Percentiles rank a stretch among this genome's conserved stretches.
Conservation (phyloP, 2,329 filamentous ascomycete species). For the Balansia obtecta region DNA sequence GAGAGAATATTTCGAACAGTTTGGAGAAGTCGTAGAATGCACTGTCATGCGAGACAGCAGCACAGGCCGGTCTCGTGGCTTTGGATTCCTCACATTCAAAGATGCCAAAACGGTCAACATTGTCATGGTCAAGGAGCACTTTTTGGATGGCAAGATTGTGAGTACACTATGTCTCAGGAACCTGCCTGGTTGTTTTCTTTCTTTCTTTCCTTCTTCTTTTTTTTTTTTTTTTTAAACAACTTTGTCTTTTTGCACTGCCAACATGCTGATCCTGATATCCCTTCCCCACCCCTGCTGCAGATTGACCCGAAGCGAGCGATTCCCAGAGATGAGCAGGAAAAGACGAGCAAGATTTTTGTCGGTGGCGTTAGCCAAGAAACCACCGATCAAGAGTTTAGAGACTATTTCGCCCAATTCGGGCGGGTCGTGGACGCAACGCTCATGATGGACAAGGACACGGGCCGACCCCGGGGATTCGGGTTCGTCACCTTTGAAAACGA, state of each 20-base stretch:
- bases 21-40: constrained; percentile 93
- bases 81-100: constrained; percentile 95
- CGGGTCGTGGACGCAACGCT: constrained; percentile 93
- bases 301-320: constrained; percentile 98
- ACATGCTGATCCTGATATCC: neutral
- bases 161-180: constrained; percentile 20
- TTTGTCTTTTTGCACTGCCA: too few relatives aligned
- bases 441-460: constrained; percentile 99
- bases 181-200: too few relatives aligned
- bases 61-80: constrained; percentile 85
- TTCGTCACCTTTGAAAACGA: constrained; percentile 98
- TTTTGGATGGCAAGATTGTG: constrained; percentile 96
- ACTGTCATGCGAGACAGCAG: constrained; percentile 98
- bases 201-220: too few relatives aligned
- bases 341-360: constrained; percentile 97
- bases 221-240: too few relatives aligned
- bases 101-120: constrained; percentile 97
- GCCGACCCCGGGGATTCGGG: constrained; percentile 88
- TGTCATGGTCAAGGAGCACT: constrained; percentile 99
- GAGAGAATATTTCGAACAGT: constrained; percentile 93
- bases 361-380: constrained; percentile 96
- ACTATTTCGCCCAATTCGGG: constrained; percentile 94
- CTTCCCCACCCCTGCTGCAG: constrained; percentile 30
- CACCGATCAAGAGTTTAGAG: constrained; percentile 88
- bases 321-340: constrained; percentile 92